phyloP scores from a whole-genome alignment of 371 early-diverging fungal genomes.

The Mortierella sp. region DNA sequence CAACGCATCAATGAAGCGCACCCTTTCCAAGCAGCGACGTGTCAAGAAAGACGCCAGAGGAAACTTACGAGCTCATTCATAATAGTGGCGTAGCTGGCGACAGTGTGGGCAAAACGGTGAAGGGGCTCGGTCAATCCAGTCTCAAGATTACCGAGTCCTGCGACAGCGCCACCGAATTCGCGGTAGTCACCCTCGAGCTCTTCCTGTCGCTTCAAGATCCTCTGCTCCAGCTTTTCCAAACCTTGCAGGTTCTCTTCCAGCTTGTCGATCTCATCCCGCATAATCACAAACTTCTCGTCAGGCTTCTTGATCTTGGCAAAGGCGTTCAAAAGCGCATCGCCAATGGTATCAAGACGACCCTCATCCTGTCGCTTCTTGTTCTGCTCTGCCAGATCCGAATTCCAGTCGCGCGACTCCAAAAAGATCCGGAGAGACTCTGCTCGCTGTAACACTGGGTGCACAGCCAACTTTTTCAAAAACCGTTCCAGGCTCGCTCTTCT shows the following conservation, averaged over 20 bases:
- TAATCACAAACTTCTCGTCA: slow-evolving; percentile 87
- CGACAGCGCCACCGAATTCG: slow-evolving; percentile 81
- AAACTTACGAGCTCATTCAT: slow-evolving; percentile 75
- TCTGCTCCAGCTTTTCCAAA: slow-evolving; percentile 81
- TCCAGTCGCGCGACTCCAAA: slow-evolving; percentile 85
- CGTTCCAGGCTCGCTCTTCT: slow-evolving; percentile 81
- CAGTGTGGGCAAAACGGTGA: slow-evolving; percentile 72
- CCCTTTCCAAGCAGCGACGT: neutral
- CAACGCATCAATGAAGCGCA: too few species aligned
- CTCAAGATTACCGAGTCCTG: slow-evolving; percentile 86
- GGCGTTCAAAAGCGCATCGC: slow-evolving; percentile 92
- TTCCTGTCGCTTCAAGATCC: slow-evolving; percentile 82
- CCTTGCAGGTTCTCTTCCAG: slow-evolving; percentile 87
- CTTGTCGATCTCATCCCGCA: slow-evolving; percentile 83
- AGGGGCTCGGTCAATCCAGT: slow-evolving; percentile 79
- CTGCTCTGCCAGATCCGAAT: slow-evolving; percentile 65
- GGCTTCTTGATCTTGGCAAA: slow-evolving; percentile 91
- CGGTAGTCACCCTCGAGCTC: slow-evolving; percentile 84
- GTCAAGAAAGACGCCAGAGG: too few species aligned
- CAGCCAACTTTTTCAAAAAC: slow-evolving; percentile 84
- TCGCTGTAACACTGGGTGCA: slow-evolving; percentile 89
- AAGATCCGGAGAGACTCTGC: slow-evolving; percentile 82
- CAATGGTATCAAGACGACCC: slow-evolving; percentile 87
- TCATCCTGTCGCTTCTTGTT: slow-evolving; percentile 62
- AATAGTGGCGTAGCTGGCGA: slow-evolving; percentile 70